Evolutionary conservation across 768 basidiomycete species (phyloP).

Genomic region (Mycena galopus): DNA sequence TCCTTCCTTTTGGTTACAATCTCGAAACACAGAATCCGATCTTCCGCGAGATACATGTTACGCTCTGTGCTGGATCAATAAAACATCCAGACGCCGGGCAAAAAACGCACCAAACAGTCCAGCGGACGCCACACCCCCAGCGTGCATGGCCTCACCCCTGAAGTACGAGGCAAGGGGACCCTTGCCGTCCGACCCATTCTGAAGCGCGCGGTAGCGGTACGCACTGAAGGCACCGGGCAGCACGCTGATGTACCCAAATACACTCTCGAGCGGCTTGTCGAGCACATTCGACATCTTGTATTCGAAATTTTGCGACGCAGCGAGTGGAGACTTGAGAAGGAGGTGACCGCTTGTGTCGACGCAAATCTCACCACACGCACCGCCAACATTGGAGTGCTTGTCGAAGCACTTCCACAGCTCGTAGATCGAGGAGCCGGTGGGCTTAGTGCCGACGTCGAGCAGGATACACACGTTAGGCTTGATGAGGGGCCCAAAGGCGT

Average conservation of each 20-base stretch:
- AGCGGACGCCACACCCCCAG: constrained; percentile 66
- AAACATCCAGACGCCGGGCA: constrained; percentile 28
- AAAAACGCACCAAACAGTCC: constrained; percentile 73
- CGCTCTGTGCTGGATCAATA: constrained; percentile 51
- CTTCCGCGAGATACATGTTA: constrained; percentile 94
- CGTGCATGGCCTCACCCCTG: constrained; percentile 92
- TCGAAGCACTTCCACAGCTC: constrained; percentile 98
- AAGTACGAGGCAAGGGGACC: constrained; percentile 95
- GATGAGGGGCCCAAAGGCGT: constrained; percentile 91
- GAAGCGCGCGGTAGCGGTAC: constrained; percentile 89
- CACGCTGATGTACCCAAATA: constrained; percentile 90
- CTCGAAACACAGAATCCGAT: constrained; percentile 93
- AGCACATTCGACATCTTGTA: constrained; percentile 98
- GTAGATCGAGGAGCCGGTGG: constrained; percentile 94
- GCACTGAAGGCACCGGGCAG: constrained; percentile 95
- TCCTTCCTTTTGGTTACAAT: constrained; percentile 91
- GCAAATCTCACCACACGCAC: constrained; percentile 96
- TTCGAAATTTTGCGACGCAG: constrained; percentile 97
- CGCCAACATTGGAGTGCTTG: constrained; percentile 87
- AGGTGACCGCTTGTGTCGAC: constrained; percentile 83
- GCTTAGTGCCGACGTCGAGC: constrained; percentile 96
- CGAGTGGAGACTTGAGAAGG: constrained; percentile 81
- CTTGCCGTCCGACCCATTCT: constrained; percentile 88
- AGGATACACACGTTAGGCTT: constrained; percentile 92
- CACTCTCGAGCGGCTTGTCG: constrained; percentile 95